Conservation (phyloP, 1,139 yeast species). For the Cylindricascospora bacillispora region DNA sequence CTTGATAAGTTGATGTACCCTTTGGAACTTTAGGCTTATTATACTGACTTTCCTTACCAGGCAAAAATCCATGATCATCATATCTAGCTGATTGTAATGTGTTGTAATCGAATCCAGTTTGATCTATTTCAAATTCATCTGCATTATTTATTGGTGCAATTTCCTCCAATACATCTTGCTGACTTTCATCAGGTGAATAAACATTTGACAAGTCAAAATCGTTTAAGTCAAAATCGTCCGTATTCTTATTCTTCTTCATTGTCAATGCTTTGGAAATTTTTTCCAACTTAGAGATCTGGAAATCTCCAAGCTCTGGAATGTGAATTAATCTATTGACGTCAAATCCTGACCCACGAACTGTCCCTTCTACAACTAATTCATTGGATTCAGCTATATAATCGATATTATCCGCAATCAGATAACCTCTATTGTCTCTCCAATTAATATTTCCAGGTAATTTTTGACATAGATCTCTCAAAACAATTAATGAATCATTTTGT, state of each 20-base stretch:
- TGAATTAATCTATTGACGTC: slow-evolving; percentile 67
- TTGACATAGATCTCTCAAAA: slow-evolving; percentile 68
- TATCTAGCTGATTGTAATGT: slow-evolving; percentile 46
- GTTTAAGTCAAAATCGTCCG: slow-evolving; percentile 8
- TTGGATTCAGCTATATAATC: slow-evolving; percentile 31
- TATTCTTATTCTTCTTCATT: slow-evolving; percentile 7
- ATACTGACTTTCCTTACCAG: slow-evolving; percentile 28
- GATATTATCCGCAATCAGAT: slow-evolving; percentile 60
- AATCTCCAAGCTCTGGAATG: slow-evolving; percentile 84
- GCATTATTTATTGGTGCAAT: slow-evolving; percentile 47
- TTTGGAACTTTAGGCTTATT: slow-evolving; percentile 47
- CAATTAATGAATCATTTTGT: slow-evolving; percentile 54
- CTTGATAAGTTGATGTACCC: slow-evolving; percentile 90
- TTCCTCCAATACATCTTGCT: slow-evolving; percentile 60
- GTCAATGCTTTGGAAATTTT: slow-evolving; percentile 25
- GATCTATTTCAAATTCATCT: slow-evolving; percentile 31
- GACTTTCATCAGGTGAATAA: slow-evolving; percentile 36
- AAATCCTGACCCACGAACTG: slow-evolving; percentile 78
- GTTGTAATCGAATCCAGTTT: slow-evolving; percentile 32
- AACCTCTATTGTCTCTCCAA: slow-evolving; percentile 92
- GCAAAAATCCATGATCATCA: slow-evolving; percentile 56
- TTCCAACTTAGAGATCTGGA: slow-evolving; percentile 59
- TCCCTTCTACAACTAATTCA: slow-evolving; percentile 58
- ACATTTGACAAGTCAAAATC: slow-evolving; percentile 13
- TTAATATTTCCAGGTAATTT: slow-evolving; percentile 71